Conservation (phyloP, 305 asterid species). For the Fraxinus albicans region DNA sequence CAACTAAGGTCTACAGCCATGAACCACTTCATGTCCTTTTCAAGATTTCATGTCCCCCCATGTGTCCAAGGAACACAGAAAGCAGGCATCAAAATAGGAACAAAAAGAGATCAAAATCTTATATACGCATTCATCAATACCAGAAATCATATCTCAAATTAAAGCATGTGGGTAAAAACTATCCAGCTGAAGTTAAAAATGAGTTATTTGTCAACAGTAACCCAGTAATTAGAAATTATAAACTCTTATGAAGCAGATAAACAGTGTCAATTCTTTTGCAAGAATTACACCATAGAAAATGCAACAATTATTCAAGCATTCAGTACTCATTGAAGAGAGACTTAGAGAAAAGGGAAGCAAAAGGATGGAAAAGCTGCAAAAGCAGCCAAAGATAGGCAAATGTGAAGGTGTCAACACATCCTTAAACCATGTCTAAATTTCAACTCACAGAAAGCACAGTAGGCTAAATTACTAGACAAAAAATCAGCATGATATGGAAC, state of each 20-base stretch:
- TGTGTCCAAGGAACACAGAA: conserved; percentile 6
- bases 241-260: background rate
- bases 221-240: background rate
- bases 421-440: conserved; percentile 8
- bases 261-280: background rate
- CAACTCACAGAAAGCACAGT: background rate
- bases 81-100: conserved; percentile 16
- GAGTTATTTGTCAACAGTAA: background rate
- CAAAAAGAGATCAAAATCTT: background rate
- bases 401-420: background rate
- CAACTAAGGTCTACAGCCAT: background rate
- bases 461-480: conserved; percentile 3
- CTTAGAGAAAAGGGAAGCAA: conserved; percentile 8
- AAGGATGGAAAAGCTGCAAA: conserved; percentile 6
- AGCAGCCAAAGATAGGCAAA: conserved; percentile 14
- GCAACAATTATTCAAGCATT: conserved; percentile 2
- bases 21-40: background rate
- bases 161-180: background rate
- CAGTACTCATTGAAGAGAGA: background rate
- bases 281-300: conserved; percentile 5
- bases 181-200: background rate
- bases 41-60: background rate
- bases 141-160: background rate
- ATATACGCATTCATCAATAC: background rate
- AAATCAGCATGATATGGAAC: conserved; percentile 9